Percentiles rank a stretch among this genome's conserved stretches.
Evolutionary conservation across 2,329 filamentous ascomycete species (phyloP).

Genomic region (Parastagonospora avenae): DNA sequence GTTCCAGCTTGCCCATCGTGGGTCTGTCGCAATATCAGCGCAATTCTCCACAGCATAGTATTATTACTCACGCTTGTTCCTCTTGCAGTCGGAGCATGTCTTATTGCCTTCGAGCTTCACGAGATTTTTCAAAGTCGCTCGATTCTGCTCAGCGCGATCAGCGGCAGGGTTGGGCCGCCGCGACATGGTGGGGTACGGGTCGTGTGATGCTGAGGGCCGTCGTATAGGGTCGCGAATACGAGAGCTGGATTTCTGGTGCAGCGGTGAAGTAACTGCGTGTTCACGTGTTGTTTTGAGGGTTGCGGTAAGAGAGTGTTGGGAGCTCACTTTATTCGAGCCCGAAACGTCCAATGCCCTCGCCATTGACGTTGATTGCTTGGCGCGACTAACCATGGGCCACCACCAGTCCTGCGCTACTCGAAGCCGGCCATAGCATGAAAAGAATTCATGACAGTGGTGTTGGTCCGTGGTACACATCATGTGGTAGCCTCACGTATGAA

Average conservation of each 20-base stretch:
- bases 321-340: conserved; percentile 18
- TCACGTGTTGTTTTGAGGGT: neutral
- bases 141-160: conserved; percentile 90
- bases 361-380: conserved; percentile 18
- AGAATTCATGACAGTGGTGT: neutral
- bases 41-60: conserved; percentile 13
- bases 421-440: too few species aligned
- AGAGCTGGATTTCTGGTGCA: neutral
- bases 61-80: conserved; percentile 81
- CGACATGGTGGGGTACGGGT: conserved; percentile 65
- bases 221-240: neutral
- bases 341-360: conserved; percentile 11
- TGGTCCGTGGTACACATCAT: too few species aligned
- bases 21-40: conserved; percentile 65
- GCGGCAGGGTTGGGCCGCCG: conserved; percentile 79
- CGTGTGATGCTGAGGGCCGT: conserved; percentile 4
- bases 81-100: conserved; percentile 96
- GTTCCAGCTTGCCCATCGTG: conserved; percentile 99
- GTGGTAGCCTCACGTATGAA: neutral
- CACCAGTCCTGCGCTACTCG: neutral
- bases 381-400: neutral
- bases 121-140: conserved; percentile 89
- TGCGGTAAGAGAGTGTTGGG: conserved; percentile 4
- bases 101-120: conserved; percentile 96
- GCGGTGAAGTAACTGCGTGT: neutral